phyloP scores from a whole-genome alignment of 768 basidiomycete species.

The Kwoniella dendrophila region DNA sequence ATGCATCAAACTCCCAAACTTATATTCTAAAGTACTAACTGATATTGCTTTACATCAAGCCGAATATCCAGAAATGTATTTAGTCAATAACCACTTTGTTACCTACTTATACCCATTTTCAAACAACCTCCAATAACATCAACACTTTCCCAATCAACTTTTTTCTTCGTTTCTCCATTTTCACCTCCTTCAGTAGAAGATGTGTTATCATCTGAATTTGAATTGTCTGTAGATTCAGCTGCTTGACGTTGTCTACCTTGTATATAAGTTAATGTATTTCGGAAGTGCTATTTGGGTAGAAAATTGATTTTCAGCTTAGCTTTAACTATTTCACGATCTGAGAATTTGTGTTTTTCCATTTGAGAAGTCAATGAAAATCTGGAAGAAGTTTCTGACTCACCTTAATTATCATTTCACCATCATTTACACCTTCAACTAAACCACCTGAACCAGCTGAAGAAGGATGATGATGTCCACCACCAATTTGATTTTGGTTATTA shows the following conservation, averaged over 20 bases:
- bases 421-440: conserved; percentile 85
- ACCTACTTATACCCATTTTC: conserved; percentile 69
- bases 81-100: too few relatives aligned
- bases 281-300: conserved; percentile 72
- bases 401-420: conserved; percentile 80
- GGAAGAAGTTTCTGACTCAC: conserved; percentile 27
- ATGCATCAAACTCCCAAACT: too few relatives aligned
- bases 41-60: too few relatives aligned
- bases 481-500: too few relatives aligned
- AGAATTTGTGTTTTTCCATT: too few relatives aligned
- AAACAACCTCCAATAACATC: conserved; percentile 83
- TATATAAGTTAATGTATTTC: conserved; percentile 83
- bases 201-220: too few relatives aligned
- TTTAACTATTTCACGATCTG: too few relatives aligned
- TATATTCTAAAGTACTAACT: too few relatives aligned
- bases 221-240: too few relatives aligned
- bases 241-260: conserved; percentile 66
- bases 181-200: conserved; percentile 7
- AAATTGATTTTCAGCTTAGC: conserved; percentile 5
- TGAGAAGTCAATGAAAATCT: too few relatives aligned
- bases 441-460: conserved; percentile 61
- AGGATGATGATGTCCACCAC: conserved; percentile 86
- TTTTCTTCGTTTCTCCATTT: conserved; percentile 43
- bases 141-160: conserved; percentile 77
- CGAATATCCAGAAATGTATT: too few relatives aligned